Base-by-base conservation (phyloP, 495 filamentous ascomycete species). In the Penicillium cosmopolitanum region DNA sequence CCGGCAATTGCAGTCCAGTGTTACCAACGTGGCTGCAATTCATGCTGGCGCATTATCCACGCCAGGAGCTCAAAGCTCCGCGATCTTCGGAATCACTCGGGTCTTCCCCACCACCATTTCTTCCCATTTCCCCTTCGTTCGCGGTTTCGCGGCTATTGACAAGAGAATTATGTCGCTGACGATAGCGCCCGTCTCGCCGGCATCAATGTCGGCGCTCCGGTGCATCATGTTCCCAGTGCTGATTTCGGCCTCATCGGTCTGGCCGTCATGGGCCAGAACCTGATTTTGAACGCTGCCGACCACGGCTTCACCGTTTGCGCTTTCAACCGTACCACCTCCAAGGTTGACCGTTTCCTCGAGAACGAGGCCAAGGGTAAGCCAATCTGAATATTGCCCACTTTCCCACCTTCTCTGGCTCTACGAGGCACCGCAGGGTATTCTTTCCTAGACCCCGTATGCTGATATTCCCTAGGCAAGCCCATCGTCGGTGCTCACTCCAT, bases 181-280 rank as follows among this genome's bases (percentile, higher is more conserved):
- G 80, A 59, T 82, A 93, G 90, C 82, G 89, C 90, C 77, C 91
- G 91, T 80, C 85, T 95, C 70, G 88, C 91, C 80, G 87, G 85
- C 82, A 91, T 93, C 75, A 84, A 87, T 84, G 82, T 91, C 81
- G 87, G 89, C 73, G 81, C 82, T 71, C 75, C 82, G 73, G 83
- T 78, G 85, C 81, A 72, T 63, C 68, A 70, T 70, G 66, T 61
- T 68, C 78, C 77, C 63, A 87, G 84, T 84, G 84, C 81, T 79
- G 84, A 98, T 88, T 93, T 98, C 82, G 95, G 95, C 85, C 92
- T 98, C 74, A 98, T 98, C 79, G 95, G 95, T 89, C 85, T 98
- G 84, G 95, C 96, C 79, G 94, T 98, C 72, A 98, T 98, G 95
- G 88, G 88, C 66, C 85, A 97, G 87, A 98, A 98, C 85, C 82